Percentiles rank a stretch among this genome's conserved stretches.
Evolutionary conservation across 2,329 filamentous ascomycete genomes (phyloP).

Genomic region (Fusarium fujikuroi): DNA sequence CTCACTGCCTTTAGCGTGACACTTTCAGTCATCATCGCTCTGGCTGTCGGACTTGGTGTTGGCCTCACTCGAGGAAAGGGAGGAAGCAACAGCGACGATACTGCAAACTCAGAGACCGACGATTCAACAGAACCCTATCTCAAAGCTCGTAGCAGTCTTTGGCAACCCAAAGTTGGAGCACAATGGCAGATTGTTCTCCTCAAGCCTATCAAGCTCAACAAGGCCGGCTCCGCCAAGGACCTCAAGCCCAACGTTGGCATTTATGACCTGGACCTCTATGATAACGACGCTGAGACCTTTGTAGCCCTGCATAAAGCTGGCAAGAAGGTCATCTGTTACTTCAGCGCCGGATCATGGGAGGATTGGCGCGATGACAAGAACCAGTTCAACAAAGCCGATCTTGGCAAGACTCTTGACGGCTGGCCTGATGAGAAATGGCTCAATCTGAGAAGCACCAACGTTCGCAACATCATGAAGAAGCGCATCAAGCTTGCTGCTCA

Average conservation of each 20-base stretch:
- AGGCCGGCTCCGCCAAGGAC: constrained; percentile 45
- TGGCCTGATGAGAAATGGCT: constrained; percentile 78
- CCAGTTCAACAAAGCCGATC: constrained; percentile 64
- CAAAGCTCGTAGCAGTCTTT: constrained; percentile 49
- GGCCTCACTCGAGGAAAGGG: constrained; percentile 57
- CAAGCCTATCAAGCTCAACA: constrained; percentile 56
- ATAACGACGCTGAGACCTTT: constrained; percentile 57
- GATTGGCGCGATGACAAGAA: constrained; percentile 67
- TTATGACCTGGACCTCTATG: constrained; percentile 64
- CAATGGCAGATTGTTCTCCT: constrained; percentile 72
- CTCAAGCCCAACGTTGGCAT: constrained; percentile 61
- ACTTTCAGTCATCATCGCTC: constrained; percentile 50
- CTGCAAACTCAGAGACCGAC: constrained; percentile 31
- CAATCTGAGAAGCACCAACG: constrained; percentile 64
- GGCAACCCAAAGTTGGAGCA: constrained; percentile 63
- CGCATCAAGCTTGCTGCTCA: constrained; percentile 67
- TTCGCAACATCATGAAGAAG: constrained; percentile 71
- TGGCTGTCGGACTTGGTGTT: constrained; percentile 67
- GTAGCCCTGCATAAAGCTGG: constrained; percentile 66
- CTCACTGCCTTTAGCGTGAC: constrained; percentile 41
- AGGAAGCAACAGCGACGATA: constrained; percentile 33
- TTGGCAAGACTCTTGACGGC: constrained; percentile 68
- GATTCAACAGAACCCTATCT: constrained; percentile 27
- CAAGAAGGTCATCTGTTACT: constrained; percentile 78
- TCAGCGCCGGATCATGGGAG: constrained; percentile 77